These are phyloP conservation scores for Martensiomyces pterosporus DNA, from an alignment of 192 early-diverging fungal species.

Conservation along the genomic window DNA sequence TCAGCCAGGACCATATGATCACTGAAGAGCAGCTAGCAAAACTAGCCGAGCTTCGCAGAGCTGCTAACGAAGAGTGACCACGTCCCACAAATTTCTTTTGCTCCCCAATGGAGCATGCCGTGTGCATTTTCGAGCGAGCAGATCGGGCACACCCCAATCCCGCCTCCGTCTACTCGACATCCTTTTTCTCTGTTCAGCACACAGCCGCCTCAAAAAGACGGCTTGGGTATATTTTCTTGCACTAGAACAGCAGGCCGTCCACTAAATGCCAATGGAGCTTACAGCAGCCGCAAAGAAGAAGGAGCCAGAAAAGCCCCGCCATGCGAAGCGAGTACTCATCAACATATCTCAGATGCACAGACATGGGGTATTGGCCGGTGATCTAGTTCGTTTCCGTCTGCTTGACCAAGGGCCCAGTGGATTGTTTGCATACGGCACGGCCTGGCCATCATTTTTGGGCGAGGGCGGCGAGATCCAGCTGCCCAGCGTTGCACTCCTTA, in stretches of 20 bases:
- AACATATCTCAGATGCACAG: constrained; percentile 6
- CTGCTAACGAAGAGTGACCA: too few relatives aligned
- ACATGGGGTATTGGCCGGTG: constrained; percentile 21
- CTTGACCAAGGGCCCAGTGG: neutral
- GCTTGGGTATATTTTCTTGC: too few relatives aligned
- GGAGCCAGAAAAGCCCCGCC: neutral
- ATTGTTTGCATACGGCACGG: constrained; percentile 28
- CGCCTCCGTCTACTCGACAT: too few relatives aligned
- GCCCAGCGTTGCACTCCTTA: constrained; percentile 13
- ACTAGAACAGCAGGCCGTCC: too few relatives aligned
- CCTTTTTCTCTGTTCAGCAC: too few relatives aligned
- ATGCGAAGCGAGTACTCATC: neutral
- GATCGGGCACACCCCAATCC: too few relatives aligned
- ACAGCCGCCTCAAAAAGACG: too few relatives aligned
- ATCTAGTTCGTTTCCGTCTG: constrained; percentile 21
- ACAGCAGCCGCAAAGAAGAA: too few relatives aligned
- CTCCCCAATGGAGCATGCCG: too few relatives aligned
- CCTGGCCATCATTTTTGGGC: constrained; percentile 33
- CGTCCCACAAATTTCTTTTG: too few relatives aligned
- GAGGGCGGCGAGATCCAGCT: constrained; percentile 16
- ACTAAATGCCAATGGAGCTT: too few relatives aligned
- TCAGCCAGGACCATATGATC: constrained; percentile 40
- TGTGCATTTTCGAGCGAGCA: too few relatives aligned
- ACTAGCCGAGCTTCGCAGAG: constrained; percentile 21
- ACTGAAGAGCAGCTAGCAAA: constrained; percentile 19